Conservation (phyloP, 164 flowering plant genomes). For the Magnolia kwangsiensis region DNA sequence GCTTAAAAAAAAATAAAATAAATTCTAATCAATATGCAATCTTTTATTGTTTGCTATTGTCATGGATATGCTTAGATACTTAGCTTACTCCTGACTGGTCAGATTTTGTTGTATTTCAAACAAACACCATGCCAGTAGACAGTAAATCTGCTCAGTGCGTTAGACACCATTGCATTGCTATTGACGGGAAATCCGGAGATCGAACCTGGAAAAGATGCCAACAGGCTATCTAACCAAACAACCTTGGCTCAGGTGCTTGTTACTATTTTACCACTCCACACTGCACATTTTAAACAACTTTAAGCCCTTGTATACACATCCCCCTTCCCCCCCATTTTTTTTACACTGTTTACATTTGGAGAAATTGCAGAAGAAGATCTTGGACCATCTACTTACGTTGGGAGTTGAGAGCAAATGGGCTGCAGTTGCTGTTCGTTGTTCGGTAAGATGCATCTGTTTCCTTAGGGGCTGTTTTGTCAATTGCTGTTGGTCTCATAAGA, state of each 20-base stretch:
- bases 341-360: not conserved
- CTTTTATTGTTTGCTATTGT: not conserved
- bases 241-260: slow-evolving; percentile 80
- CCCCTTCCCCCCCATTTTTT: not conserved
- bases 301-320: slow-evolving; percentile 2
- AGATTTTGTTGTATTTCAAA: slow-evolving; percentile 23
- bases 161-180: slow-evolving; percentile 73
- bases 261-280: not conserved
- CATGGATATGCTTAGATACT: not conserved
- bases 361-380: slow-evolving; percentile 55
- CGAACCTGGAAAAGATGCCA: slow-evolving; percentile 63
- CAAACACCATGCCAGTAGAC: slow-evolving; percentile 78
- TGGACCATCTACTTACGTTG: slow-evolving; percentile 82
- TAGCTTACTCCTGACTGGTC: slow-evolving; percentile 20
- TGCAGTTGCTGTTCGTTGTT: slow-evolving; percentile 82
- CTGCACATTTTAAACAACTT: not conserved
- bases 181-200: slow-evolving; percentile 51
- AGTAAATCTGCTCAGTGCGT: slow-evolving; percentile 77
- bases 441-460: slow-evolving; percentile 44
- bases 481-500: not conserved
- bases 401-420: slow-evolving; percentile 99
- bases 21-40: too few relatives aligned
- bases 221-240: slow-evolving; percentile 63
- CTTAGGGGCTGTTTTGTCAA: not conserved
- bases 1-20: too few relatives aligned